A percentile compares a stretch with the other conserved stretches of the same genome.
phyloP scores from a whole-genome alignment of 345 rosid genomes.

The Carallia brachiata region DNA sequence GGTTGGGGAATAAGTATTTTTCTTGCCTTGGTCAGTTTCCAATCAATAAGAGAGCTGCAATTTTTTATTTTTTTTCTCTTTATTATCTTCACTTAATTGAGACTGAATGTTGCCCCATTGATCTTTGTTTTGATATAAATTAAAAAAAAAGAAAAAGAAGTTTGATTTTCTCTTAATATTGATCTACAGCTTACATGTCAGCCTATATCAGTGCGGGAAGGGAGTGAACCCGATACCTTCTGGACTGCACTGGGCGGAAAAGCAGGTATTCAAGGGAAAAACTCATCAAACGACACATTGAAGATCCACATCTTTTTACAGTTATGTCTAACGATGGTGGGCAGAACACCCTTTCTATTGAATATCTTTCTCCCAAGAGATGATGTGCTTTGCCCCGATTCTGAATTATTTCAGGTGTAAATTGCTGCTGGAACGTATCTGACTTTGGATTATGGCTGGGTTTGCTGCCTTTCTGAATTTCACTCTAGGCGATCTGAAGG shows the following conservation, averaged over 20 bases:
- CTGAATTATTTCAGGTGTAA: conserved; percentile 43
- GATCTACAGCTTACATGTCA: conserved; percentile 68
- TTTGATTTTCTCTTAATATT: conserved; percentile 13
- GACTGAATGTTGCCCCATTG: not conserved
- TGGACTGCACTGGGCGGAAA: conserved; percentile 85
- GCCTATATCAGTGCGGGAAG: conserved; percentile 68
- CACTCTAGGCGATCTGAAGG: conserved; percentile 76
- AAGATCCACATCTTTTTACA: conserved; percentile 66
- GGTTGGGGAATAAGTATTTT: too few relatives aligned
- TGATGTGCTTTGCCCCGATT: conserved; percentile 43
- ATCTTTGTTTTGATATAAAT: not conserved
- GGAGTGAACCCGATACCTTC: conserved; percentile 71
- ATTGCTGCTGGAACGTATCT: conserved; percentile 38
- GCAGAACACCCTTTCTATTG: conserved; percentile 32
- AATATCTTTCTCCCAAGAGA: conserved; percentile 27
- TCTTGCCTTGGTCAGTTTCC: too few relatives aligned
- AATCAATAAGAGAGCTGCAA: too few relatives aligned
- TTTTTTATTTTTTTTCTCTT: too few relatives aligned
- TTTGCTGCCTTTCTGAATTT: conserved; percentile 42
- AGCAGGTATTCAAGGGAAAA: conserved; percentile 67
- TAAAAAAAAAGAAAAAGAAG: not conserved
- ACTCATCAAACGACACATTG: conserved; percentile 38
- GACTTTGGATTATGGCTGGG: conserved; percentile 39
- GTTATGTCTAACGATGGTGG: conserved; percentile 49
- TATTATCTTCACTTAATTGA: too few relatives aligned